Percentiles rank a stretch among this genome's conserved stretches.
phyloP scores from a whole-genome alignment of 2,329 filamentous ascomycete species.

The Neonectria punicea region DNA sequence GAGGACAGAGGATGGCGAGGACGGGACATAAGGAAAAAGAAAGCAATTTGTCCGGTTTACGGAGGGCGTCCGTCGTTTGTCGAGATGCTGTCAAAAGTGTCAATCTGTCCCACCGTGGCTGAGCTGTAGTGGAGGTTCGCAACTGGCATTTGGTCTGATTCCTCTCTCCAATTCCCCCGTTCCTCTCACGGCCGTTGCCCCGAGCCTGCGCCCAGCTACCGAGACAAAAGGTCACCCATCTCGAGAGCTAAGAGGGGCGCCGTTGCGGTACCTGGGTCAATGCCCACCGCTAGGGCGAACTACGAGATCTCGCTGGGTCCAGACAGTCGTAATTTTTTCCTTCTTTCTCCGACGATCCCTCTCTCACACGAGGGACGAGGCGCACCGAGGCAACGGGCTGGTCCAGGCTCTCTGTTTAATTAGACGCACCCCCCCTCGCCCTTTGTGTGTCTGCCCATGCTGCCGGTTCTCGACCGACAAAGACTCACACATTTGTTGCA shows the following conservation, averaged over 20 bases:
- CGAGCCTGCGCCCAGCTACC: not conserved
- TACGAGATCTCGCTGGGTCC: not conserved
- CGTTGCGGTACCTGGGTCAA: constrained; percentile 7
- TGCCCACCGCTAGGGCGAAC: constrained; percentile 3
- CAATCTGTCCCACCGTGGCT: not conserved
- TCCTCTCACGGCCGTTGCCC: constrained; percentile 15
- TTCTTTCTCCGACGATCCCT: not conserved
- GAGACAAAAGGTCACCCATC: not conserved
- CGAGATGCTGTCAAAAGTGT: constrained; percentile 2
- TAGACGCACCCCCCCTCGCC: not conserved
- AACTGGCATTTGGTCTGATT: constrained; percentile 37
- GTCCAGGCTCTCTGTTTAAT: not conserved
- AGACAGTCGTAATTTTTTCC: not conserved
- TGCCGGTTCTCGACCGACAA: not conserved
- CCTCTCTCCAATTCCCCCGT: constrained; percentile 22
- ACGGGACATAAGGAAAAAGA: not conserved
- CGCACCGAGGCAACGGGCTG: not conserved
- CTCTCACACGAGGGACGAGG: not conserved
- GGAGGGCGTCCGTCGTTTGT: not conserved
- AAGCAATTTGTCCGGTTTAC: not conserved
- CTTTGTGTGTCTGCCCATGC: not conserved
- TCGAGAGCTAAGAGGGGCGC: constrained; percentile 3
- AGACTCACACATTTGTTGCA: not conserved
- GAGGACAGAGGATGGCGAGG: not conserved
- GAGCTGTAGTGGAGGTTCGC: constrained; percentile 16